Percentiles rank a stretch among this genome's conserved stretches.
These are phyloP conservation scores for Trypanosoma rangeli DNA, from an alignment of 208 protist species.

Conservation along the genomic window DNA sequence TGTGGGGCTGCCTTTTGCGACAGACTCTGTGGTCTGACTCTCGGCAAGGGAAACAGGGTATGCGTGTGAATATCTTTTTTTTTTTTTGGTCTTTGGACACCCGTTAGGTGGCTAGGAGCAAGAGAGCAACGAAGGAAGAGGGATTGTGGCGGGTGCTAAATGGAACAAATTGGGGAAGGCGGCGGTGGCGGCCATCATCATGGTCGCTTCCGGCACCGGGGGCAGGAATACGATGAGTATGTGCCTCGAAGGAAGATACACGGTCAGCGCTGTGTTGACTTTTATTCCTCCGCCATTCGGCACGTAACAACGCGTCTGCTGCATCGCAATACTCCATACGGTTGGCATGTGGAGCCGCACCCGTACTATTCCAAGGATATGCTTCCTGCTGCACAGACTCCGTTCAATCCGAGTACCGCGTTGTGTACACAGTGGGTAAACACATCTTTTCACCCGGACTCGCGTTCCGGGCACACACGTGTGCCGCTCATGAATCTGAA, in stretches of 20 bases:
- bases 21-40: background rate
- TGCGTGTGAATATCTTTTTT: background rate
- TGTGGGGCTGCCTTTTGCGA: background rate
- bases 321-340: conserved; percentile 59
- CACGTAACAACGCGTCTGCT: conserved; percentile 78
- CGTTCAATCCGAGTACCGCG: conserved; percentile 81
- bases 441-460: conserved; percentile 87
- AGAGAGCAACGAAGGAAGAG: background rate
- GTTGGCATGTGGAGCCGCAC: conserved; percentile 79
- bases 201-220: conserved; percentile 37
- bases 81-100: background rate
- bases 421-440: conserved; percentile 90
- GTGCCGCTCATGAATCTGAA: conserved; percentile 67
- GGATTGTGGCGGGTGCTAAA: background rate
- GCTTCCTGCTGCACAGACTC: conserved; percentile 58
- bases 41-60: background rate
- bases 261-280: conserved; percentile 81
- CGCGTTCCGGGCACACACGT: conserved; percentile 48
- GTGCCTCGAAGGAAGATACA: conserved; percentile 71
- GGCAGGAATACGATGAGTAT: conserved; percentile 81
- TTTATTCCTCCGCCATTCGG: conserved; percentile 80
- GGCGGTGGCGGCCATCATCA: conserved; percentile 16
- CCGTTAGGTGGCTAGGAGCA: background rate
- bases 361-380: conserved; percentile 87
- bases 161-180: conserved; percentile 18